A percentile compares a stretch with the other conserved stretches of the same genome.
These are phyloP conservation scores for Pugionium dolabratum DNA, from an alignment of 345 rosid species.

Conservation along the genomic window DNA sequence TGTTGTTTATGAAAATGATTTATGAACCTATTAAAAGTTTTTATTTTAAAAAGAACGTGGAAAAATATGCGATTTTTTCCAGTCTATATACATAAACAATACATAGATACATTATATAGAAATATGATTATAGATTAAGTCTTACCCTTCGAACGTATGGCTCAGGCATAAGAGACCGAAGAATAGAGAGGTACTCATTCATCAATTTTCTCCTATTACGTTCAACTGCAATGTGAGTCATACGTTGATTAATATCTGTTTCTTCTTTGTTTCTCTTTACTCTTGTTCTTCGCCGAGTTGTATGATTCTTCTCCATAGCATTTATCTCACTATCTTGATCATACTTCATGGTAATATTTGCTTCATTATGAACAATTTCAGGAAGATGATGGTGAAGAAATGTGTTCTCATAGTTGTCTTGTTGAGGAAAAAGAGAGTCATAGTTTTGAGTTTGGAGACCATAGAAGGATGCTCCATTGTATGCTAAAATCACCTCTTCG, in stretches of 20 bases:
- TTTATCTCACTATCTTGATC: neutral
- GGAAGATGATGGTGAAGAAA: slow-evolving; percentile 18
- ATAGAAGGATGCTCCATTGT: slow-evolving; percentile 23
- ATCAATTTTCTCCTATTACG: slow-evolving; percentile 92
- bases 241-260: slow-evolving; percentile 74
- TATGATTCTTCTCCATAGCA: slow-evolving; percentile 33
- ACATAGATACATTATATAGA: slow-evolving; percentile 1
- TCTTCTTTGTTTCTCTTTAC: slow-evolving; percentile 75
- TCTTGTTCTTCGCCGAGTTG: slow-evolving; percentile 64
- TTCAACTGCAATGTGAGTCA: slow-evolving; percentile 98
- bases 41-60: neutral
- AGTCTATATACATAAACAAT: neutral
- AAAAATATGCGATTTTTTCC: neutral
- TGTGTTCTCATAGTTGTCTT: slow-evolving; percentile 25
- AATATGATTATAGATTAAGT: neutral
- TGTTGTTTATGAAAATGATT: neutral
- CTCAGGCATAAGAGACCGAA: slow-evolving; percentile 85
- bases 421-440: slow-evolving; percentile 30
- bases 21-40: neutral
- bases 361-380: slow-evolving; percentile 14
- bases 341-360: slow-evolving; percentile 1
- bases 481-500: slow-evolving; percentile 56
- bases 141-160: slow-evolving; percentile 83
- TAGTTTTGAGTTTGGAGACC: slow-evolving; percentile 44
- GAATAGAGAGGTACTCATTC: slow-evolving; percentile 81